These are phyloP conservation scores for Taxillus chinensis DNA, from an alignment of 164 flowering plant genomes.

Conservation along the genomic window DNA sequence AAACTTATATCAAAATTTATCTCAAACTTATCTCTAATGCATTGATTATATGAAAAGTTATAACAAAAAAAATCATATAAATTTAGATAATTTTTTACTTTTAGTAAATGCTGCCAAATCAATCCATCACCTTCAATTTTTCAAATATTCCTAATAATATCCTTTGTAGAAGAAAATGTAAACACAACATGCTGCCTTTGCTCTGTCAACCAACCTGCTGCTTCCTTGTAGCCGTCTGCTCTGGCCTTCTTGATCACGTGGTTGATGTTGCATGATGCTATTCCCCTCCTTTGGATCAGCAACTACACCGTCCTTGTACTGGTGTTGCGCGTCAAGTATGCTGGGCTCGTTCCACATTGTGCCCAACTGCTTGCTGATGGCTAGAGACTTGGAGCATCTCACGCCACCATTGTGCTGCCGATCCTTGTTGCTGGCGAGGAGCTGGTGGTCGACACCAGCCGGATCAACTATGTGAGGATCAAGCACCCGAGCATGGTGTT, in stretches of 20 bases:
- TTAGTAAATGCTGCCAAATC: too few relatives aligned
- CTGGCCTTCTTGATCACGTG: slow-evolving; percentile 18
- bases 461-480: slow-evolving; percentile 47
- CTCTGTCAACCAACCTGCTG: slow-evolving; percentile 6
- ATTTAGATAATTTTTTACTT: too few relatives aligned
- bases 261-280: slow-evolving; percentile 41
- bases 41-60: too few relatives aligned
- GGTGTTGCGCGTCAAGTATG: slow-evolving; percentile 34
- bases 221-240: background rate
- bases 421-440: background rate
- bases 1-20: too few relatives aligned
- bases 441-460: background rate
- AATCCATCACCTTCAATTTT: too few relatives aligned
- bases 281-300: slow-evolving; percentile 29
- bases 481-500: slow-evolving; percentile 29
- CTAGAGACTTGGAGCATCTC: slow-evolving; percentile 31
- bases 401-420: slow-evolving; percentile 11
- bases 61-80: too few relatives aligned
- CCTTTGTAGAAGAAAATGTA: too few relatives aligned
- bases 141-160: too few relatives aligned
- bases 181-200: too few relatives aligned
- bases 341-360: slow-evolving; percentile 46
- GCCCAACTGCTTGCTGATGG: slow-evolving; percentile 29
- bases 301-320: slow-evolving; percentile 40
- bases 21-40: too few relatives aligned